Evolutionary conservation across 2,329 filamentous ascomycete genomes (phyloP).

Genomic region (Fusarium tanahbumbuense): DNA sequence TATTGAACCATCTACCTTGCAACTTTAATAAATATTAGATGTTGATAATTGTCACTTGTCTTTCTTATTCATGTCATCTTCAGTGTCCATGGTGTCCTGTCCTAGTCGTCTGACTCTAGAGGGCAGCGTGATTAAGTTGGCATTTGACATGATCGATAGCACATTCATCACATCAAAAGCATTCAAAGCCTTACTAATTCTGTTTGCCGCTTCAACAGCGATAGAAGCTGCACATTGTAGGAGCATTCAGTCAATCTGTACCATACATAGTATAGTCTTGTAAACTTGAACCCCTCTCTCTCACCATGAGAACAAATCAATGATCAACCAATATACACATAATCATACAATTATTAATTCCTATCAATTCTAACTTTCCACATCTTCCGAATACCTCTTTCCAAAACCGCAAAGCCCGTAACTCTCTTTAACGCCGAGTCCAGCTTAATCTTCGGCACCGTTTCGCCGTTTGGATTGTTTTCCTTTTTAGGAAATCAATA

Average conservation of each 20-base stretch:
- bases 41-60: neutral
- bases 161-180: neutral
- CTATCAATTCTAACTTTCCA: neutral
- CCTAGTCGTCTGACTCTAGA: neutral
- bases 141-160: neutral
- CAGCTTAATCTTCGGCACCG: neutral
- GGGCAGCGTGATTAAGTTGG: neutral
- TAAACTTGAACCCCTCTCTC: neutral
- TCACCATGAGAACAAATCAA: neutral
- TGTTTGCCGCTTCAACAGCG: neutral
- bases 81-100: neutral
- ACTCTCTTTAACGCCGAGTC: neutral
- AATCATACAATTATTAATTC: neutral
- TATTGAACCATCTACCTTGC: neutral
- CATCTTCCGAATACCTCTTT: neutral
- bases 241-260: neutral
- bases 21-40: neutral
- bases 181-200: neutral
- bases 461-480: constrained; percentile 16
- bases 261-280: neutral
- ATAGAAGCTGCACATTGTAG: neutral
- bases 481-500: constrained; percentile 39
- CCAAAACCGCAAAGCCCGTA: neutral
- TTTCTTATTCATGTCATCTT: neutral
- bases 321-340: neutral